Conservation (phyloP, 2,329 filamentous ascomycete genomes). For the Alternaria angustiovoidea region DNA sequence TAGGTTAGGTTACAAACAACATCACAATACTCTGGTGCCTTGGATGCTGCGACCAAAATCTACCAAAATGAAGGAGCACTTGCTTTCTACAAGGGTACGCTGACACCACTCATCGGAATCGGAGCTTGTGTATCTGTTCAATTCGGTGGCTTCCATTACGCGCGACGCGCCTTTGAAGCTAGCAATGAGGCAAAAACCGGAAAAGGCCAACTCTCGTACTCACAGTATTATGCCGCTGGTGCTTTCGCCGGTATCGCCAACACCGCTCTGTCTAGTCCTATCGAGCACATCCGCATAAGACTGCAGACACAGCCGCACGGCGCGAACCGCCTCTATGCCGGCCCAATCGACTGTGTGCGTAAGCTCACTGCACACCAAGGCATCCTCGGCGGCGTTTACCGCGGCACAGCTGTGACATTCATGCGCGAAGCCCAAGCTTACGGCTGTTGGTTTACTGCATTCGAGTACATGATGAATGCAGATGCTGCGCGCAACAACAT, state of each 20-base stretch:
- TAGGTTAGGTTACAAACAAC: conserved; percentile 87
- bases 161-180: conserved; percentile 83
- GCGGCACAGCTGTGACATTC: conserved; percentile 85
- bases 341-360: conserved; percentile 88
- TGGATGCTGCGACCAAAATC: conserved; percentile 83
- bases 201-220: conserved; percentile 70
- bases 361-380: conserved; percentile 78
- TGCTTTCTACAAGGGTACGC: conserved; percentile 97
- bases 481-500: conserved; percentile 82
- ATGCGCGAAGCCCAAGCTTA: conserved; percentile 93
- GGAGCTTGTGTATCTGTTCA: conserved; percentile 96
- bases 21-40: conserved; percentile 78
- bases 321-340: conserved; percentile 76
- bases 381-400: conserved; percentile 78
- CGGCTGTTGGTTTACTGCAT: conserved; percentile 92
- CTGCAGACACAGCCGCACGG: conserved; percentile 97
- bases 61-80: conserved; percentile 85
- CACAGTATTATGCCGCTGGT: conserved; percentile 88
- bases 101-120: conserved; percentile 94
- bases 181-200: conserved; percentile 64
- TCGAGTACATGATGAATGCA: conserved; percentile 94
- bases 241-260: conserved; percentile 94
- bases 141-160: conserved; percentile 95
- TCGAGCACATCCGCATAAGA: conserved; percentile 96
- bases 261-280: conserved; percentile 84